These are phyloP conservation scores for Copromyces sp. DNA, from an alignment of 495 filamentous ascomycete genomes.

Conservation along the genomic window DNA sequence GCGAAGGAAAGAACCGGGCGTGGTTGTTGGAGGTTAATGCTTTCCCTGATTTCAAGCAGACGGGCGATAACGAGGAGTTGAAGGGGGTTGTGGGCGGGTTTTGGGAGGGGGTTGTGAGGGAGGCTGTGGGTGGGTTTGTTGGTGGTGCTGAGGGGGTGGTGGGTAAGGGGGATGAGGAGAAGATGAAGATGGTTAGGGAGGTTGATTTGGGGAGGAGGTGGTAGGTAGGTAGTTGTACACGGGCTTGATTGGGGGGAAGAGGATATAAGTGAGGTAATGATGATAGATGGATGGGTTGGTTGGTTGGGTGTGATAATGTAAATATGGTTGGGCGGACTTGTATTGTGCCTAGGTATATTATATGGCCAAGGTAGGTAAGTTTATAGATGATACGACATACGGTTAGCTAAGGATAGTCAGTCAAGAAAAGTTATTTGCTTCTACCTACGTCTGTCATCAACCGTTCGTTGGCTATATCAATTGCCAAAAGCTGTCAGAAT, in stretches of 20 bases:
- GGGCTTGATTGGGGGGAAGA: neutral
- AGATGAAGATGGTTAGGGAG: constrained; percentile 23
- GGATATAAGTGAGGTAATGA: neutral
- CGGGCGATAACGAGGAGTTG: constrained; percentile 51
- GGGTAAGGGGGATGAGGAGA: constrained; percentile 5
- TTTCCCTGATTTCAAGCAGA: constrained; percentile 91
- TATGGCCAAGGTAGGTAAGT: neutral
- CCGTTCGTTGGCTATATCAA: neutral
- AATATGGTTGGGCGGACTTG: too few relatives aligned
- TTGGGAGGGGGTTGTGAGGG: constrained; percentile 60
- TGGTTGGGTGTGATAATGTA: neutral
- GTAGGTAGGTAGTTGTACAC: neutral
- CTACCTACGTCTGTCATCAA: neutral
- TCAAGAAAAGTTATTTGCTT: neutral
- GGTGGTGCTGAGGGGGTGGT: constrained; percentile 4
- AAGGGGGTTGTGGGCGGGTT: constrained; percentile 61
- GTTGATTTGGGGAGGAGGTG: constrained; percentile 25
- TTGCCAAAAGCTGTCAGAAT: too few relatives aligned
- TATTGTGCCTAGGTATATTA: too few relatives aligned
- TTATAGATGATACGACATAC: neutral
- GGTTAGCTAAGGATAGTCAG: too few relatives aligned
- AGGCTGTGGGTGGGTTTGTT: constrained; percentile 42
- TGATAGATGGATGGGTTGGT: too few relatives aligned
- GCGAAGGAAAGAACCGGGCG: constrained; percentile 15
- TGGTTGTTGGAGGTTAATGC: constrained; percentile 92